Percentiles rank a stretch among this genome's conserved stretches.
Conservation (phyloP, 345 rosid species). For the Moricandia moricandioides region DNA sequence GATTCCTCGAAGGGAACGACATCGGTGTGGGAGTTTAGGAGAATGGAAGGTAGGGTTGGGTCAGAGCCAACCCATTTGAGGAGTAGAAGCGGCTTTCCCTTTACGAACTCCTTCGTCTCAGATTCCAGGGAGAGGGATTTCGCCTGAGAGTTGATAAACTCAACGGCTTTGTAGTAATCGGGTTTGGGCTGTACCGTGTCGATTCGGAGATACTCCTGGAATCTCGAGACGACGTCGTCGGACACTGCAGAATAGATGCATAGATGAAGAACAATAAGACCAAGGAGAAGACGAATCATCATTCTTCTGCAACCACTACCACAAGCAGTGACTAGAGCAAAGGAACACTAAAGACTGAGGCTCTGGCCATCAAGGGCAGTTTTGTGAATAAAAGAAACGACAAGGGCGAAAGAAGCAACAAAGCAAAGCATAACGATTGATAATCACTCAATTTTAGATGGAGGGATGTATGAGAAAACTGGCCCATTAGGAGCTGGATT, state of each 20-base stretch:
- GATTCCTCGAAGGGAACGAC: slow-evolving; percentile 74
- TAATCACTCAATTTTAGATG: no score
- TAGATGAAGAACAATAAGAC: background rate
- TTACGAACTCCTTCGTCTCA: slow-evolving; percentile 57
- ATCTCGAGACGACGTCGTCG: slow-evolving; percentile 49
- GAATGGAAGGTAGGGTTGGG: slow-evolving; percentile 61
- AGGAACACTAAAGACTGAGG: no score
- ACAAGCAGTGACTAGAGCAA: no score
- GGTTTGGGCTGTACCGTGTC: slow-evolving; percentile 87
- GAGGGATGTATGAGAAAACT: no score
- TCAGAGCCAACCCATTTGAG: slow-evolving; percentile 76
- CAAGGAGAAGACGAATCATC: background rate
- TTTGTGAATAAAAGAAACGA: slow-evolving; percentile 6
- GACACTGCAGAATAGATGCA: slow-evolving; percentile 2
- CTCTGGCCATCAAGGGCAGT: background rate
- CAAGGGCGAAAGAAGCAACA: background rate
- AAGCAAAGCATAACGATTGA: no score
- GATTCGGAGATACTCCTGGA: slow-evolving; percentile 81
- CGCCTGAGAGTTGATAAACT: slow-evolving; percentile 67
- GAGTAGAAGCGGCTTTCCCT: slow-evolving; percentile 65
- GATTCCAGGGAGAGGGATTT: slow-evolving; percentile 58
- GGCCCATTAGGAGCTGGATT: slow-evolving; percentile 50
- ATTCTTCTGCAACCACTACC: background rate
- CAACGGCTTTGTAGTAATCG: slow-evolving; percentile 51
- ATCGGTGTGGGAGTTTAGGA: slow-evolving; percentile 94